These are phyloP conservation scores for Botrytis galanthina DNA, from an alignment of 2,329 filamentous ascomycete genomes.

Conservation along the genomic window DNA sequence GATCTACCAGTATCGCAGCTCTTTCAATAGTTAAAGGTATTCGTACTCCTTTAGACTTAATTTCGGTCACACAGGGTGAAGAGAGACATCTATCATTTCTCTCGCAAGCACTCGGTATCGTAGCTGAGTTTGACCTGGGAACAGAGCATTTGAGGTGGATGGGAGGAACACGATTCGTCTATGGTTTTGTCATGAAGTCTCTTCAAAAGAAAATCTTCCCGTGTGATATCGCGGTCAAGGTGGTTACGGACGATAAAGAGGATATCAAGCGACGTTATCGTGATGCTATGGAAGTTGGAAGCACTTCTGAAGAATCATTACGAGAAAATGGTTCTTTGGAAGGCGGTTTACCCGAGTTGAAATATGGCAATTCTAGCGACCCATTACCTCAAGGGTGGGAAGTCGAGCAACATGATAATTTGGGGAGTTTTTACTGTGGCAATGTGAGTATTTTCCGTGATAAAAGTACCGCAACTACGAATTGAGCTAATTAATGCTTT, in stretches of 20 bases:
- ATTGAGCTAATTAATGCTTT: not conserved
- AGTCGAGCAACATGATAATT: constrained; percentile 64
- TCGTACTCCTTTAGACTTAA: constrained; percentile 75
- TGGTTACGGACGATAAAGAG: constrained; percentile 71
- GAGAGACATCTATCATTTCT: constrained; percentile 76
- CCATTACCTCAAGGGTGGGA: constrained; percentile 73
- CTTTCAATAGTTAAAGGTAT: constrained; percentile 81
- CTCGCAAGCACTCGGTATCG: constrained; percentile 81
- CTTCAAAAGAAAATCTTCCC: constrained; percentile 77
- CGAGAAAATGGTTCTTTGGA: constrained; percentile 25
- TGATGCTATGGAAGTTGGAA: constrained; percentile 39
- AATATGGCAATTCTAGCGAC: constrained; percentile 75
- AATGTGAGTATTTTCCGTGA: constrained; percentile 58
- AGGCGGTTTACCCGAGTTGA: constrained; percentile 63
- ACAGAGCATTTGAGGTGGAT: constrained; percentile 92
- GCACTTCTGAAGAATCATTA: not conserved
- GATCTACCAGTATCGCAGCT: constrained; percentile 59
- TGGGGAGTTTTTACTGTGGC: constrained; percentile 88
- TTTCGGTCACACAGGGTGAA: constrained; percentile 78
- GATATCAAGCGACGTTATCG: constrained; percentile 70
- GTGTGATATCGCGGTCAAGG: constrained; percentile 79
- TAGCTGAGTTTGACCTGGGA: constrained; percentile 82
- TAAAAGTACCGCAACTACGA: not conserved
- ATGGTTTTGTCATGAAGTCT: constrained; percentile 72
- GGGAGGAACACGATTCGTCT: constrained; percentile 74